Percentiles rank a stretch among this genome's conserved stretches.
Conservation (phyloP, 2,329 filamentous ascomycete genomes). For the Geosmithia morbida region DNA sequence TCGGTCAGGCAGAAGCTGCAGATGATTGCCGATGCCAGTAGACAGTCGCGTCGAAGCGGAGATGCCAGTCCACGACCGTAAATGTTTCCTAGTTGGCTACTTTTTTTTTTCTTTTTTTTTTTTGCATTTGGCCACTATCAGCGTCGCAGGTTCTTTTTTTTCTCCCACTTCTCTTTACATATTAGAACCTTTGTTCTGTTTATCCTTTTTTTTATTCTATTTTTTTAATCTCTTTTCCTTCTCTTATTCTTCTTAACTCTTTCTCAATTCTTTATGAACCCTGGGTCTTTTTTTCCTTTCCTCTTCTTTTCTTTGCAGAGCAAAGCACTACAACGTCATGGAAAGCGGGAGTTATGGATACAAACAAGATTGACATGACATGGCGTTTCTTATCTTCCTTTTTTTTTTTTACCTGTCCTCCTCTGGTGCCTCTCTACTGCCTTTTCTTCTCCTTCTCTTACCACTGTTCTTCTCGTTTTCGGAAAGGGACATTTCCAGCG, state of each 20-base stretch:
- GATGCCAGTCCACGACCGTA: background rate
- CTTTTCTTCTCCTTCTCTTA: background rate
- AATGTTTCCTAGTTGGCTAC: no score
- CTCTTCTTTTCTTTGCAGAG: background rate
- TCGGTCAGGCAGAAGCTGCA: slow-evolving; percentile 46
- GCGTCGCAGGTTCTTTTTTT: no score
- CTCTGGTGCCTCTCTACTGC: no score
- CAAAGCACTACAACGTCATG: no score
- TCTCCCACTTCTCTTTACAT: background rate
- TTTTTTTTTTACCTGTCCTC: background rate
- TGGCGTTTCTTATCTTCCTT: background rate
- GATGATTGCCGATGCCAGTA: slow-evolving; percentile 44
- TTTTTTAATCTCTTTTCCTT: background rate
- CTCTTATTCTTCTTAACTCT: background rate
- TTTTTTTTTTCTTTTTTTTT: background rate
- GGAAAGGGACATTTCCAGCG: no score
- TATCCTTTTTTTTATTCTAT: background rate
- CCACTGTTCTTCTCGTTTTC: background rate
- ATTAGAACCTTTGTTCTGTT: background rate
- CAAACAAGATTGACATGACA: background rate
- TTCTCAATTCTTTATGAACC: background rate
- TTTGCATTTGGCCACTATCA: no score
- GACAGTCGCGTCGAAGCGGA: slow-evolving; percentile 21
- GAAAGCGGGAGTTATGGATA: background rate
- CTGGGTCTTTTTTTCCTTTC: background rate